Conservation (phyloP, 177 flowering plant species). For the Tripterygium wilfordii region DNA sequence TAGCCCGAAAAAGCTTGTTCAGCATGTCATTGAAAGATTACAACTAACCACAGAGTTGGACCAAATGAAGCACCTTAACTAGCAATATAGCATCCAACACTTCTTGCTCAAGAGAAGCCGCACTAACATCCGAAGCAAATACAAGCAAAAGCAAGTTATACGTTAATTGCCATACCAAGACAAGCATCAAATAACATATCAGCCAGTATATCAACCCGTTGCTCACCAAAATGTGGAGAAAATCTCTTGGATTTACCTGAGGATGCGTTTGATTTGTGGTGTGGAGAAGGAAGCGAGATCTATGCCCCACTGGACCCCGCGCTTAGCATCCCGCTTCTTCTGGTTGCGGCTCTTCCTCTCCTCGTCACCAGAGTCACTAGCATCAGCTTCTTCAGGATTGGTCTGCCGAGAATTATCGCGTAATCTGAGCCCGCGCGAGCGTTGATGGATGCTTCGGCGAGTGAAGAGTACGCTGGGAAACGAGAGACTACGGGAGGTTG, state of each 20-base stretch:
- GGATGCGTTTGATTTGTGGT: constrained; percentile 70
- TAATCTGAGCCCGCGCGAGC: constrained; percentile 30
- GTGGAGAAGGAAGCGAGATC: constrained; percentile 70
- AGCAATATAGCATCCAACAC: constrained; percentile 75
- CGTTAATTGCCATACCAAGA: too few species aligned
- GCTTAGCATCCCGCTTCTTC: constrained; percentile 77
- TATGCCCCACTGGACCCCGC: constrained; percentile 86
- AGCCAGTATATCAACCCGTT: too few species aligned
- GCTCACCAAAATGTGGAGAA: background rate
- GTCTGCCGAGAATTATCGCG: constrained; percentile 21
- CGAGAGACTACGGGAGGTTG: constrained; percentile 8
- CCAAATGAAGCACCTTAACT: constrained; percentile 49
- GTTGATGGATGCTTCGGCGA: constrained; percentile 24
- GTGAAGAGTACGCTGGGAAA: constrained; percentile 14
- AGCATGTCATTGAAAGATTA: background rate
- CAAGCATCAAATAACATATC: too few species aligned
- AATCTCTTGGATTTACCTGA: constrained; percentile 31
- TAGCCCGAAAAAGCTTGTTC: too few species aligned
- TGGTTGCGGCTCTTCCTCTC: constrained; percentile 64
- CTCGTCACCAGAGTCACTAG: constrained; percentile 24
- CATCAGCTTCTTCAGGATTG: constrained; percentile 12
- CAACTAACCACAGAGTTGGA: background rate
- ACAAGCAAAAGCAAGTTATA: background rate
- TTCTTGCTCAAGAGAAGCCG: constrained; percentile 55
- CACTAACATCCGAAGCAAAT: constrained; percentile 27